phyloP scores from a whole-genome alignment of 768 basidiomycete genomes.

The Harrya chromipes region DNA sequence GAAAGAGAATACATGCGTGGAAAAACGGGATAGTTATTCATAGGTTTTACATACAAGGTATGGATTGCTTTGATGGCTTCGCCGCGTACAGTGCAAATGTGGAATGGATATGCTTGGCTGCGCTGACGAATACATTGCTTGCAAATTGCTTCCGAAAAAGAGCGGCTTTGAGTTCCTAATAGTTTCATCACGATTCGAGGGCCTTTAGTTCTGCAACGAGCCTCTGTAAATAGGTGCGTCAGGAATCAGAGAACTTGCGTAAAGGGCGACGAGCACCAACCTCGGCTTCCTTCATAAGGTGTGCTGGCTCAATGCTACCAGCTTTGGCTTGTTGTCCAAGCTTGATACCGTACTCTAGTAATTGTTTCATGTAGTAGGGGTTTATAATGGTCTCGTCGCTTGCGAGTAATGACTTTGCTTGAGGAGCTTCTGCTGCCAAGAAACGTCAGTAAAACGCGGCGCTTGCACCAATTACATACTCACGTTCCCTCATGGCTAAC shows the following conservation, averaged over 20 bases:
- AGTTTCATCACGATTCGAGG: conserved; percentile 36
- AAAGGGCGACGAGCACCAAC: conserved; percentile 33
- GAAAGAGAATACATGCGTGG: conserved; percentile 23
- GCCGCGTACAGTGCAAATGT: conserved; percentile 28
- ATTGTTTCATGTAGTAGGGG: conserved; percentile 75
- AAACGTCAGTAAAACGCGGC: not conserved
- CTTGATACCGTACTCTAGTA: conserved; percentile 67
- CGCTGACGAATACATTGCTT: conserved; percentile 28
- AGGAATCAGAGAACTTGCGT: not conserved
- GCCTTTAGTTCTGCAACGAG: conserved; percentile 62
- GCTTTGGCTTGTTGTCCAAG: conserved; percentile 45
- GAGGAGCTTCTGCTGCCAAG: conserved; percentile 24
- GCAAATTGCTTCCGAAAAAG: conserved; percentile 12
- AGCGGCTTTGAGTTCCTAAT: conserved; percentile 1
- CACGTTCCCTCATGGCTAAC: conserved; percentile 52
- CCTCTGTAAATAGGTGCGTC: conserved; percentile 38
- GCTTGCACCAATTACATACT: conserved; percentile 5
- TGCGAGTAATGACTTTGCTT: conserved; percentile 34
- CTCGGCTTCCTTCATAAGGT: conserved; percentile 53
- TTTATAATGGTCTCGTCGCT: conserved; percentile 70
- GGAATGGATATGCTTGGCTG: conserved; percentile 20
- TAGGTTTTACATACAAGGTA: conserved; percentile 31
- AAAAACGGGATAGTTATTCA: conserved; percentile 15
- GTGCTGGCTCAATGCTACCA: conserved; percentile 43
- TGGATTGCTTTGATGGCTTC: conserved; percentile 24